phyloP scores from a whole-genome alignment of 2,329 filamentous ascomycete species.

The Ascochyta fabae region DNA sequence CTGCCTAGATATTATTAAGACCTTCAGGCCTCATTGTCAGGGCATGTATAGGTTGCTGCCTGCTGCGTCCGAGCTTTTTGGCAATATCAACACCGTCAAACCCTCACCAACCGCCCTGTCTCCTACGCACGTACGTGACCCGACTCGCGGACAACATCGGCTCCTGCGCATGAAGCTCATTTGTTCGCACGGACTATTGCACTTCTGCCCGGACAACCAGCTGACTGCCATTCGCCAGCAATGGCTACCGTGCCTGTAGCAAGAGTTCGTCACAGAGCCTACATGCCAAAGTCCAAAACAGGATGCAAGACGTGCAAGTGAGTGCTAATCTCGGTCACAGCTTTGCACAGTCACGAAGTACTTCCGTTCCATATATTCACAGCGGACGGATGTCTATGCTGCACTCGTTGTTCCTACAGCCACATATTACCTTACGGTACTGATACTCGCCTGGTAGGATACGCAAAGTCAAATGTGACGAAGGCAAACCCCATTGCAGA shows the following conservation, averaged over 20 bases:
- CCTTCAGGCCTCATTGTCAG: too few relatives aligned
- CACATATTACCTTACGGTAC: not conserved
- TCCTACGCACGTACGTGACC: not conserved
- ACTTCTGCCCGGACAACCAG: not conserved
- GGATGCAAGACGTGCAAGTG: slow-evolving; percentile 21
- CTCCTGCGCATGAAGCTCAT: not conserved
- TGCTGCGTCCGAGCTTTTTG: too few relatives aligned
- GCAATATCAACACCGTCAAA: slow-evolving; percentile 1
- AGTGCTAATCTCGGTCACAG: slow-evolving; percentile 11
- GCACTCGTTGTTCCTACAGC: not conserved
- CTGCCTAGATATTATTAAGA: too few relatives aligned
- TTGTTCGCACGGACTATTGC: not conserved
- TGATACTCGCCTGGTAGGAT: slow-evolving; percentile 28
- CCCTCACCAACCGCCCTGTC: not conserved
- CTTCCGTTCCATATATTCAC: not conserved
- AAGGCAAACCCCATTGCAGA: slow-evolving; percentile 39
- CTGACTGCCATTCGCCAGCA: not conserved
- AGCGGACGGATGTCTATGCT: not conserved
- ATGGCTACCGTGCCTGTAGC: not conserved
- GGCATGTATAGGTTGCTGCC: too few relatives aligned
- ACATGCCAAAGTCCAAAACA: slow-evolving; percentile 11
- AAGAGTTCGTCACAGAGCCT: not conserved
- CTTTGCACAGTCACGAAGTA: not conserved
- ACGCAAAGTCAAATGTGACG: slow-evolving; percentile 44
- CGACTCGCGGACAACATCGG: slow-evolving; percentile 1